Base-by-base conservation (phyloP, 2,329 filamentous ascomycete genomes). In the Botryotinia calthae region DNA sequence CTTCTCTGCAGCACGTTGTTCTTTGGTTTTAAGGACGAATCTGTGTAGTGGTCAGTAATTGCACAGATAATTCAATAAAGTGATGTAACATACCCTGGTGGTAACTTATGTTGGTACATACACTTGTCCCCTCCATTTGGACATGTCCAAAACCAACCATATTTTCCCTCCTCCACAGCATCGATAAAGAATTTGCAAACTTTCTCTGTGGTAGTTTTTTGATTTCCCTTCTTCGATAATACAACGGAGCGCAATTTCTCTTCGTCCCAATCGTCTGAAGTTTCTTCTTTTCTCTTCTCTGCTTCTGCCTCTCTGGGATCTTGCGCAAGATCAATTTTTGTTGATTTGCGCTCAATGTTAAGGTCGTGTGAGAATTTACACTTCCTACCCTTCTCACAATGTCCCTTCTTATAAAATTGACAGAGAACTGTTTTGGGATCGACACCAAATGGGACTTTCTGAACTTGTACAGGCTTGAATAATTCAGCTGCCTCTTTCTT, bases 151-250 rank as follows among this genome's bases (percentile, higher is more conserved):
- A 99, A 98, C 96, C 96, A 99, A 75, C 96, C 96, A 80, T 99
- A 99, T 84, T 98, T 99, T 79, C 94, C 93, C 81, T 99, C 96
- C 84, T 99, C 96, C 75, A 99, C 96, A 40, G 96, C 96, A 78
- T 95, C 91, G 81, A 98, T 96, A 82, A 99, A 99, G 86, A 86
- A 97, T 84, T 98, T 99, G 93, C 96, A 99, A 77, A 99, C 96
- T 84, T 98, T 99, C 82, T 99, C 96, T 64, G 96, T 99, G 8
- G 93, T 93, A 34, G 95, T 97, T 82, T 91, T 90, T 74, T 97
- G 96, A 83, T 99, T 99, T 70, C 96, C 96, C 83, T 99, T 97
- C 86, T 99, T 99, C 79, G 93, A 97, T 81, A 97, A 79, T 37
- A 99, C 94, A 51, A 99, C 96, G 72, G 91, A 91, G 78, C 93